Base-by-base conservation (phyloP, 495 filamentous ascomycete species). In the Talaromyces proteolyticus region DNA sequence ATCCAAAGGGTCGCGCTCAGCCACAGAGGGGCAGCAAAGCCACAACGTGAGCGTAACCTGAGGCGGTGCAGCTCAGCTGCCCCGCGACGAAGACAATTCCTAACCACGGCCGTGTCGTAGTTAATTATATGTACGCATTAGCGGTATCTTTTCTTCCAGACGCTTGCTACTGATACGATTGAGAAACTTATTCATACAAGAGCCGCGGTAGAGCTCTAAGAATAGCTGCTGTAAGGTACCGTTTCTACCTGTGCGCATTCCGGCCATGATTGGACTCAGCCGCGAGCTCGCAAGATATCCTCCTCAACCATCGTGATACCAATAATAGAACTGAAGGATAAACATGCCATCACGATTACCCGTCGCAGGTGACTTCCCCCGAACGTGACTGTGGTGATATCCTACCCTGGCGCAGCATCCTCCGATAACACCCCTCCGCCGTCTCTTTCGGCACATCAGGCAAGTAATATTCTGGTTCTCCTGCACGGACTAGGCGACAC, bases 401-500 rank as follows among this genome's bases (percentile, higher is more conserved):
- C 67, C 24, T 49, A 61, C 38, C 64, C 71, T 45, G 69, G 72
- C 19, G n/a, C n/a, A n/a, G n/a, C n/a, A n/a, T 42, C 57, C 17
- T 52, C 57, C 45, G 53, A 63, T 55, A 55, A 46, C 49, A 55
- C 43, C 41, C 68, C 60, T 45, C 59, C 81, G 47, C 84, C 81
- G 17, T 18, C 12, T 4, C 21, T 34, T 19, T n/a, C 18, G 6
- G 46, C 34, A 14, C 47, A 41, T 1, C 38, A 41, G 4, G 29
- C 29, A 8, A 34, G 29, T 16, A 83, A 91, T 57, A 76, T 96
- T 60, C 85, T 97, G 34, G 65, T 96, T 62, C 80, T 96, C 43
- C 82, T 96, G 38, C 92, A 98, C 68, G 91, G 92, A 49, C 78
- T 97, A 2, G 93, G 93, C 24, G 92, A 96, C 65, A 81, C 78